phyloP scores from a whole-genome alignment of 805 yeast species.

The Wickerhamiella bombiphila region DNA sequence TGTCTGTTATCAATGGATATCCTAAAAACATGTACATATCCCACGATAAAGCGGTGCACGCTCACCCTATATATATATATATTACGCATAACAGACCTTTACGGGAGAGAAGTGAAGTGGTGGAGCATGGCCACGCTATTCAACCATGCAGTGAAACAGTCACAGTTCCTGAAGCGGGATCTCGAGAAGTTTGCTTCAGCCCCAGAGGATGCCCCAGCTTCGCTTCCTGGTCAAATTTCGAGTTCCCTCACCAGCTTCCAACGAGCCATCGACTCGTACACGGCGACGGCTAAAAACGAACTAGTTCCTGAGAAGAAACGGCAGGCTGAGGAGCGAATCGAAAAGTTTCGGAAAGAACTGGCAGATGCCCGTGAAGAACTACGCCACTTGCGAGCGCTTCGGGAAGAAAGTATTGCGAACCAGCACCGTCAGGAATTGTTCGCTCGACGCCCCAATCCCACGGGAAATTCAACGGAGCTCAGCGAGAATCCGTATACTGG shows the following conservation, averaged over 20 bases:
- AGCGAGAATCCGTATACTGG: slow-evolving; percentile 23
- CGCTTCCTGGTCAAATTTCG: slow-evolving; percentile 61
- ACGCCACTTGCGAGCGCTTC: slow-evolving; percentile 36
- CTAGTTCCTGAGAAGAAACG: slow-evolving; percentile 36
- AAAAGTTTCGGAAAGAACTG: slow-evolving; percentile 34
- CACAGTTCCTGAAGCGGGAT: slow-evolving; percentile 57
- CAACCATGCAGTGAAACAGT: slow-evolving; percentile 81
- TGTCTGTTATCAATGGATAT: too few relatives aligned
- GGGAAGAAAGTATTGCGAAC: slow-evolving; percentile 40
- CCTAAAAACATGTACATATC: too few relatives aligned
- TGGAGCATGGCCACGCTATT: slow-evolving; percentile 55
- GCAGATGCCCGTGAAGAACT: slow-evolving; percentile 36
- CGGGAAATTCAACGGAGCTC: slow-evolving; percentile 3
- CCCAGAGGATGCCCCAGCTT: slow-evolving; percentile 54
- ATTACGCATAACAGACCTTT: too few relatives aligned
- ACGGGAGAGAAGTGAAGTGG: neutral
- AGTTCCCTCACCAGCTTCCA: slow-evolving; percentile 62
- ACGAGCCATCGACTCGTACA: slow-evolving; percentile 62
- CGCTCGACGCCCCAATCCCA: slow-evolving; percentile 30
- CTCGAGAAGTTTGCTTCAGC: slow-evolving; percentile 42
- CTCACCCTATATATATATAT: too few relatives aligned
- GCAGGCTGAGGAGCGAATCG: slow-evolving; percentile 48
- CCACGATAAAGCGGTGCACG: too few relatives aligned
- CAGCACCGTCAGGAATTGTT: slow-evolving; percentile 38
- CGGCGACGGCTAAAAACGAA: slow-evolving; percentile 44